phyloP scores from a whole-genome alignment of 2,329 filamentous ascomycete species.

The Aspergillus sp. region DNA sequence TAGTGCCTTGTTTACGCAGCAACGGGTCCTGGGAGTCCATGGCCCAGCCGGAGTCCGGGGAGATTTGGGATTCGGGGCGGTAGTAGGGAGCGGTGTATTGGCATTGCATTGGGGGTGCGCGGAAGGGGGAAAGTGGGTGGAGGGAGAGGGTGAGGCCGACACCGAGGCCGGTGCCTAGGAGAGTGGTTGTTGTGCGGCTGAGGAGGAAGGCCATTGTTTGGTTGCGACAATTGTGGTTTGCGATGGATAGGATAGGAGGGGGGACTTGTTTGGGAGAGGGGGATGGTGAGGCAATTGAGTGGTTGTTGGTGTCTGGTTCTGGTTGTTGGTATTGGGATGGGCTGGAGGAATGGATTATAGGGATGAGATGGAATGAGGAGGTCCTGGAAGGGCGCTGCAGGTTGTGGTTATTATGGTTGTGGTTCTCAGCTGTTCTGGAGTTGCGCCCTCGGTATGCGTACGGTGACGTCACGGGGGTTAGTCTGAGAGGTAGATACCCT shows the following conservation, averaged over 20 bases:
- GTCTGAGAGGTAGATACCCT: background rate
- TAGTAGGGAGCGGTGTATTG: slow-evolving; percentile 36
- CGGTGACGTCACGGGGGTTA: slow-evolving; percentile 19
- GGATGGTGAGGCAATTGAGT: background rate
- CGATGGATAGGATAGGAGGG: background rate
- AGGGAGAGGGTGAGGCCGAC: slow-evolving; percentile 39
- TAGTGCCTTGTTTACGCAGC: slow-evolving; percentile 30
- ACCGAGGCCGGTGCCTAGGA: slow-evolving; percentile 39
- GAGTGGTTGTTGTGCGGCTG: slow-evolving; percentile 26
- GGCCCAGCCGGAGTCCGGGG: slow-evolving; percentile 30
- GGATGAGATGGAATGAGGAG: slow-evolving; percentile 8
- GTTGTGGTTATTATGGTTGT: background rate
- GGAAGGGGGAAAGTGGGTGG: slow-evolving; percentile 38
- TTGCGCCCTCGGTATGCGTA: background rate
- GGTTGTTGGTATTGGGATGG: background rate
- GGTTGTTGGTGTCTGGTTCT: background rate
- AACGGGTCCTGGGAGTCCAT: slow-evolving; percentile 26
- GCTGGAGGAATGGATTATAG: background rate
- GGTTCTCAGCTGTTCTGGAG: slow-evolving; percentile 8
- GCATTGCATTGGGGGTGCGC: slow-evolving; percentile 39
- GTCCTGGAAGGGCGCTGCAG: slow-evolving; percentile 13
- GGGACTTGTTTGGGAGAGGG: background rate
- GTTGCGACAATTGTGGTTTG: slow-evolving; percentile 3
- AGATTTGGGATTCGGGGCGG: slow-evolving; percentile 19
- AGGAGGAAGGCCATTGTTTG: slow-evolving; percentile 32